phyloP scores from a whole-genome alignment of 2,329 filamentous ascomycete genomes.

The Diaporthe ampelina region DNA sequence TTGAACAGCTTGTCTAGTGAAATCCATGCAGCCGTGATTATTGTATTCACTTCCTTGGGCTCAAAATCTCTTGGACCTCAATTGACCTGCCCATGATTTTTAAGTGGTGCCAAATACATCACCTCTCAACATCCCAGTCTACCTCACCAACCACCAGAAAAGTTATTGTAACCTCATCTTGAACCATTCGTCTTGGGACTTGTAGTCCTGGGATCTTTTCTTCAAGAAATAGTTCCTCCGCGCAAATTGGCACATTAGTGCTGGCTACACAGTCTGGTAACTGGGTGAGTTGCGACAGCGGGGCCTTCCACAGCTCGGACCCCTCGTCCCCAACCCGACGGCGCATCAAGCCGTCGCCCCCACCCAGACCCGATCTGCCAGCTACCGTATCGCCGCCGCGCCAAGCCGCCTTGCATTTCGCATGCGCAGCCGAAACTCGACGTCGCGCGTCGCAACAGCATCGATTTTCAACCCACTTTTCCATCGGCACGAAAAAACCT shows the following conservation, averaged over 20 bases:
- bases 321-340: conserved; percentile 8
- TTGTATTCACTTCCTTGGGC: neutral
- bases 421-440: conserved; percentile 8
- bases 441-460: conserved; percentile 18
- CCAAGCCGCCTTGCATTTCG: conserved; percentile 10
- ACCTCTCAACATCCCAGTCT: no score
- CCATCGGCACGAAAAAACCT: conserved; percentile 36
- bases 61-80: neutral
- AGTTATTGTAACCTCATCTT: neutral
- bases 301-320: conserved; percentile 1
- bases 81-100: no score
- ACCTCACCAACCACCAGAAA: neutral
- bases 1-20: neutral
- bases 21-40: neutral
- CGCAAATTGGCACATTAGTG: neutral
- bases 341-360: neutral
- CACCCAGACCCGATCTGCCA: neutral
- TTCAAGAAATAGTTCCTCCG: neutral
- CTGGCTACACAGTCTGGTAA: neutral
- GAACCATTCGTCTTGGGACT: neutral
- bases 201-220: no score
- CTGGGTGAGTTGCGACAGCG: neutral
- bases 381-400: conserved; percentile 9
- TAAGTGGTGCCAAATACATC: no score
- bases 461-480: conserved; percentile 30